Base-by-base conservation (phyloP, 192 early-diverging fungal genomes). In the Ambispora gerdemannii region DNA sequence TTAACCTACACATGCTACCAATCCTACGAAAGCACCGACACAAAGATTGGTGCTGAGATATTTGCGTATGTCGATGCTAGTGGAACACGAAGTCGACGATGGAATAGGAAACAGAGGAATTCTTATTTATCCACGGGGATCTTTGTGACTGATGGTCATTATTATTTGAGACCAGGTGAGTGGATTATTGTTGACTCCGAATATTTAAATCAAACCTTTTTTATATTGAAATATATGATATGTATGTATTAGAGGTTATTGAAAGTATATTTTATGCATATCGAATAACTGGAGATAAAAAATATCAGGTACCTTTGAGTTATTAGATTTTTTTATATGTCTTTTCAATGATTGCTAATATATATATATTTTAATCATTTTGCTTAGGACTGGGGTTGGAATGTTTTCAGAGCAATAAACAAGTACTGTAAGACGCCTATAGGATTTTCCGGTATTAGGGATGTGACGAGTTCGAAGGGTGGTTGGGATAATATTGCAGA, bases 321-420 rank as follows among this genome's bases (percentile, higher is more conserved):
- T n/a, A n/a, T n/a, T n/a, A 43, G 38, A 15, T 6, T 10, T 15
- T 43, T 43, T 43, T 43, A 10, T 43, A 6, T 43, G 38, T 43
- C 6, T 10, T 10, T 10, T 43, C 7, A 43, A 43, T 43, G 7
- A 10, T 10, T 43, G 6, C 7, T 43, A 43, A 43, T 15, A 10
- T 15, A 10, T 15, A 6, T 15, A 10, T 43, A 43, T 15, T 43
- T 43, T 43, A 43, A 43, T 10, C 7, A 6, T 10, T 43, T 43
- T 43, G 6, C 24, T 33, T 33, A 36, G 62, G 33, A 91, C 31
- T 89, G 86, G 86, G 88, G 89, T 7, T 92, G 92, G 92, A 78
- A 87, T 22, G 93, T 97, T 36, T 97, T 94, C 72, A 74, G 85
- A 69, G 78, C 85, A 0, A 90, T 97, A 73, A 91, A 93, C 64